A percentile compares a stretch with the other conserved stretches of the same genome.
phyloP scores from a whole-genome alignment of 139 green algal species.

The Helicosporidium sp. region DNA sequence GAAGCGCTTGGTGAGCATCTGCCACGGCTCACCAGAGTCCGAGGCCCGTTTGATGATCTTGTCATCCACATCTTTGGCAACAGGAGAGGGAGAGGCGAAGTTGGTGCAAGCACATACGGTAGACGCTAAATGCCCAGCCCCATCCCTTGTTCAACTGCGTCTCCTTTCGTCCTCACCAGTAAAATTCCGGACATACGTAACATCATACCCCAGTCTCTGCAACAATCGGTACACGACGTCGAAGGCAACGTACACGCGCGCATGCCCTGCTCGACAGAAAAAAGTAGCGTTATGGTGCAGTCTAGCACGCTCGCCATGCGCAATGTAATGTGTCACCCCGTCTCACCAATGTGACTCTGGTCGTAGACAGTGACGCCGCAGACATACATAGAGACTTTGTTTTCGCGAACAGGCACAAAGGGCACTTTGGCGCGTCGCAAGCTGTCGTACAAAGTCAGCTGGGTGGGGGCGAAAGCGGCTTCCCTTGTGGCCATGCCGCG shows the following conservation, averaged over 20 bases:
- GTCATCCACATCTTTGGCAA: conserved; percentile 76
- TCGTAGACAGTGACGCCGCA: conserved; percentile 93
- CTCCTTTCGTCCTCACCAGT: conserved; percentile 9
- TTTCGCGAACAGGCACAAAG: too few relatives aligned
- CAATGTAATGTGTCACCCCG: too few relatives aligned
- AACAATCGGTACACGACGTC: conserved; percentile 76
- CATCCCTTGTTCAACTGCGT: neutral
- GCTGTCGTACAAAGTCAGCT: conserved; percentile 71
- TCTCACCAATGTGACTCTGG: conserved; percentile 80
- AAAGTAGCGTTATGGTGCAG: too few relatives aligned
- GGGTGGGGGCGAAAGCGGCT: too few relatives aligned
- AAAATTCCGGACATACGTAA: conserved; percentile 47
- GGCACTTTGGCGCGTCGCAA: conserved; percentile 55
- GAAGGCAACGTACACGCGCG: conserved; percentile 83
- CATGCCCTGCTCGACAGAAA: conserved; percentile 75
- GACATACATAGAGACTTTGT: conserved; percentile 85
- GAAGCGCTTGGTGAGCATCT: conserved; percentile 51
- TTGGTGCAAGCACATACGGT: too few relatives aligned
- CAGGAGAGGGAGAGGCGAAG: too few relatives aligned
- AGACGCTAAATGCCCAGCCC: too few relatives aligned
- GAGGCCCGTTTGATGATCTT: conserved; percentile 89
- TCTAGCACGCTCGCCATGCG: too few relatives aligned
- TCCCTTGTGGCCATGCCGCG: neutral
- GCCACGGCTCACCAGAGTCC: conserved; percentile 43
- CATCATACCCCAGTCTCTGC: conserved; percentile 37